A percentile compares a stretch with the other conserved stretches of the same genome.
Evolutionary conservation across 1,139 yeast species (phyloP).

Genomic region (Scheffersomyces quercinus): DNA sequence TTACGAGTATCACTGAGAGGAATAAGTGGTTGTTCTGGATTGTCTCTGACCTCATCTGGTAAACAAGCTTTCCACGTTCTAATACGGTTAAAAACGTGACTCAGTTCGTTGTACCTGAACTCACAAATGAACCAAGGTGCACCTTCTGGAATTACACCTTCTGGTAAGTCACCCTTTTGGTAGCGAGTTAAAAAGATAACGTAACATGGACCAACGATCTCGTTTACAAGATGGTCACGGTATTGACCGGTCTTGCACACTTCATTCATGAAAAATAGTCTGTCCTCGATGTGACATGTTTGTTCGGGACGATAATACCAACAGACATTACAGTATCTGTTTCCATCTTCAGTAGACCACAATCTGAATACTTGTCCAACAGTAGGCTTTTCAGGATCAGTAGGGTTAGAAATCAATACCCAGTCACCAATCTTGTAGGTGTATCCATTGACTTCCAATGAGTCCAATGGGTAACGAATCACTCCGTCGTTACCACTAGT

Average conservation of each 20-base stretch:
- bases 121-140: slow-evolving; percentile 94
- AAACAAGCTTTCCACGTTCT: slow-evolving; percentile 98
- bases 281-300: slow-evolving; percentile 89
- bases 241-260: slow-evolving; percentile 97
- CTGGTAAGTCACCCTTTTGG: slow-evolving; percentile 92
- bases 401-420: slow-evolving; percentile 84
- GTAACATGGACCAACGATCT: slow-evolving; percentile 89
- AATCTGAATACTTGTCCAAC: slow-evolving; percentile 91
- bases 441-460: slow-evolving; percentile 69
- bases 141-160: slow-evolving; percentile 56
- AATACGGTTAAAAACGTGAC: slow-evolving; percentile 87
- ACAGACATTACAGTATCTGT: slow-evolving; percentile 88
- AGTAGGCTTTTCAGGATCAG: slow-evolving; percentile 85
- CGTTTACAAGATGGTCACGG: slow-evolving; percentile 87
- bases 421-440: slow-evolving; percentile 89
- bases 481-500: slow-evolving; percentile 55
- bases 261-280: slow-evolving; percentile 88
- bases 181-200: slow-evolving; percentile 93
- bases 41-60: slow-evolving; percentile 92
- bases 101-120: slow-evolving; percentile 87
- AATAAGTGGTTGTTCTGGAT: slow-evolving; percentile 76
- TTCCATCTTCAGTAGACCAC: slow-evolving; percentile 86
- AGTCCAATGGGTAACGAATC: slow-evolving; percentile 76
- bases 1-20: slow-evolving; percentile 58
- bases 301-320: slow-evolving; percentile 99